phyloP scores from a whole-genome alignment of 176 grass and related monocot species.

The Oryza officinalis region DNA sequence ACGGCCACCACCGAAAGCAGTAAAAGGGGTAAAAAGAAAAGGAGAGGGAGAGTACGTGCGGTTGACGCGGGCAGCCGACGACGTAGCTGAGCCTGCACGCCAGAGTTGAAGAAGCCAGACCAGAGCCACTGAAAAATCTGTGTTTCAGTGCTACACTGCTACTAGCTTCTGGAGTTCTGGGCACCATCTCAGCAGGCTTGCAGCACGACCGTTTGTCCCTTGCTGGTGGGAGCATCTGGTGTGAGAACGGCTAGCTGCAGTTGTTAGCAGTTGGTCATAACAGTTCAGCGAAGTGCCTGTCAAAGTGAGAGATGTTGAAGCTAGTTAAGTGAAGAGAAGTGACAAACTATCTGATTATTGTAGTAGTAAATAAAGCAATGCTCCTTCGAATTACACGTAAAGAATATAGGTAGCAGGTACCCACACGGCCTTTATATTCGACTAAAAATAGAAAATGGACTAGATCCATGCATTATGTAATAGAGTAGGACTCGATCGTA shows the following conservation, averaged over 20 bases:
- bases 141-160: not conserved
- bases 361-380: no score
- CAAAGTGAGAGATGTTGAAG: not conserved
- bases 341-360: no score
- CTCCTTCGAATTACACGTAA: no score
- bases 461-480: no score
- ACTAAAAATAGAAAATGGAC: no score
- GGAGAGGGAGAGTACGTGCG: not conserved
- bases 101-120: not conserved
- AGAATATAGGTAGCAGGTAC: no score
- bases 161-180: not conserved
- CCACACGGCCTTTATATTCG: no score
- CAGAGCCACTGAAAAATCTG: not conserved
- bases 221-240: slow-evolving; percentile 1
- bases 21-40: not conserved
- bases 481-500: no score
- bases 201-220: not conserved
- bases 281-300: not conserved
- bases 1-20: slow-evolving; percentile 8
- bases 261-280: not conserved
- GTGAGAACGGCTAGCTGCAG: not conserved
- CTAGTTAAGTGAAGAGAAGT: no score
- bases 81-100: not conserved
- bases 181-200: not conserved
- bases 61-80: not conserved